Base-by-base conservation (phyloP, 202 grass and related monocot genomes). In the Setaria italica region DNA sequence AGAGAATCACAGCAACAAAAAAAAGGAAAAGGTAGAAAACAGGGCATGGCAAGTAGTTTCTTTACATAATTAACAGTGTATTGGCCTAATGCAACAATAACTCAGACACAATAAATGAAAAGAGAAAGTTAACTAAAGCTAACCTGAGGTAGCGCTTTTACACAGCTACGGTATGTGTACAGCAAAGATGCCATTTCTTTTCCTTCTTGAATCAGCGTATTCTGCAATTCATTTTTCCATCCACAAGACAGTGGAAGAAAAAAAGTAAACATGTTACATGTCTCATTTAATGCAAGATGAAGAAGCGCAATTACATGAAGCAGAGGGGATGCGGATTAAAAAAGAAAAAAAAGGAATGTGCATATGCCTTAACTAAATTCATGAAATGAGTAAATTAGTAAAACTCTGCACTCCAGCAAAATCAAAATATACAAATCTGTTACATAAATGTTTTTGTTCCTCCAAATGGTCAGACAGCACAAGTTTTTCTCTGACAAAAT, bases 91-190 rank as follows among this genome's bases (percentile, higher is more conserved):
- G 55, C 9, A 63, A 57, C 32, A 4, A 81, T 32, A 66, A 63
- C 19, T 77, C 46, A 67, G 67, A 75, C 11, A 68, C 32, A 73
- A 80, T 69, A 57, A 82, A 63, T 80, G 17, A 71, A 50, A 70
- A 51, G 76, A 59, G 48, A 88, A 62, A 90, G 56, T 76, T 84
- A 76, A 72, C 34, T 76, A 57, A 84, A 80, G 25, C 66, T 81
- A 92, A 98, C 95, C 95, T 98, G 95, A 64, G 95, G 95, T 83
- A 98, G 90, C 4, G 95, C 95, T 92, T 98, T 98, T 76, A 98
- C 95, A 89, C 95, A 98, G 86, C 95, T 98, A 64, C 95, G 95
- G 77, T 98, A 98, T 82, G 95, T 98, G 79, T 98, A 98, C 58
- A 98, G 57, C 88, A 98, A 92, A 88, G 95, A 94, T 49, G 95